Evolutionary conservation across 768 basidiomycete genomes (phyloP).

Genomic region (Boletus speciosus): DNA sequence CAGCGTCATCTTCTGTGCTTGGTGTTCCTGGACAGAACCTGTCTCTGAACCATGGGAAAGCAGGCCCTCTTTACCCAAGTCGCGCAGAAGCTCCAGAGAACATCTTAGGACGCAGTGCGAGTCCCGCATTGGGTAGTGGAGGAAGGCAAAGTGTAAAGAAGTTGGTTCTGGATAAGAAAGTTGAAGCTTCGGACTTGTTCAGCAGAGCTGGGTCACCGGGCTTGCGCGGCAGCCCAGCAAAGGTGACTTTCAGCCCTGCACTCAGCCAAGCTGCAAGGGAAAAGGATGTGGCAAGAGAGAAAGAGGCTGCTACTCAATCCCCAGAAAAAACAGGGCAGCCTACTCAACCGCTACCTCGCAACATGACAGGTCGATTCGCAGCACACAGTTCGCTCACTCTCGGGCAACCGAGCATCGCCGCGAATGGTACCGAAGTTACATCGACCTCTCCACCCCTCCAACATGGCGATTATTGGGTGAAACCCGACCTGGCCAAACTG

Average conservation of each 20-base stretch:
- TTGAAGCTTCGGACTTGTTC: conserved; percentile 71
- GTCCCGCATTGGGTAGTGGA: conserved; percentile 66
- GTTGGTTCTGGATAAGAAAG: conserved; percentile 81
- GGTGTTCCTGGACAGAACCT: conserved; percentile 32
- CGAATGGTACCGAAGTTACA: conserved; percentile 19
- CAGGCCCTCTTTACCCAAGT: conserved; percentile 52
- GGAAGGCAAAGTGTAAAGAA: conserved; percentile 87
- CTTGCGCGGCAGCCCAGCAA: conserved; percentile 32
- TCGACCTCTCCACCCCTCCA: conserved; percentile 43
- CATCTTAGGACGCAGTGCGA: conserved; percentile 53
- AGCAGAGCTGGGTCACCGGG: conserved; percentile 42
- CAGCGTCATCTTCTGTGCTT: conserved; percentile 38
- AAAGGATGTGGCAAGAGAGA: conserved; percentile 52
- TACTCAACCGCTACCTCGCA: conserved; percentile 37
- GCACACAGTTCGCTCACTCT: conserved; percentile 34
- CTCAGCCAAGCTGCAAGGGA: conserved; percentile 73
- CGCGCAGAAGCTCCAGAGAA: conserved; percentile 56
- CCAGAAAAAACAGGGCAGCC: conserved; percentile 16
- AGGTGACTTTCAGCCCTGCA: conserved; percentile 71
- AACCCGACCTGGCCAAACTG: conserved; percentile 72
- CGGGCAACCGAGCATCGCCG: conserved; percentile 29
- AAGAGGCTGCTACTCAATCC: conserved; percentile 28
- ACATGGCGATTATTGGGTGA: conserved; percentile 91
- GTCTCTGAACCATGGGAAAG: conserved; percentile 54
- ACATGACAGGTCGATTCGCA: conserved; percentile 39